Base-by-base conservation (phyloP, 352 stramenopile species). In the Pythium insidiosum region DNA sequence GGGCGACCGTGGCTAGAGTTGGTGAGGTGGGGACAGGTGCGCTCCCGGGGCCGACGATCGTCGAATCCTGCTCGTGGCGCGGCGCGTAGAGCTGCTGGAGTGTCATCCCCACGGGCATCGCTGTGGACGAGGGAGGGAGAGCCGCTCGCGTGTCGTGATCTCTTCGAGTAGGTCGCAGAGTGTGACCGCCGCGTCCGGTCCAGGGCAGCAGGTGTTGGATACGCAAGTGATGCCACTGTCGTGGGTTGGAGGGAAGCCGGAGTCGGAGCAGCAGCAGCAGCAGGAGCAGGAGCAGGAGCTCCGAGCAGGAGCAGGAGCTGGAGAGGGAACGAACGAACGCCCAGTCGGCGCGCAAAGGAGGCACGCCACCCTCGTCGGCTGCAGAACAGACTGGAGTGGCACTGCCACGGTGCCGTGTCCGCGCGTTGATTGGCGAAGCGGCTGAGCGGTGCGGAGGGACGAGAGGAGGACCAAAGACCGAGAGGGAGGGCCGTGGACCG, bases 71-170 rank as follows among this genome's bases (percentile, higher is more conserved):
- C 41, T 66, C 58, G 19, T 63, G 45, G 31, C 63, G 52, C 29
- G 63, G 66, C 11, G 71, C 63, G 54, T 88, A 85, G 43, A 85
- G 64, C 44, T 88, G 74, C 42, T 84, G 75, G 29, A 88, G 63
- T 18, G 74, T 85, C 74, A 85, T 88, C 24, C 75, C 70, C 33
- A 69, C 64, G 7, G 51, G 43, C 43, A 53, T 51, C 24, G 26
- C 52, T 16, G 15, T 33, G 29, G 42, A 19, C 16, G 39, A 11
- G 6, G 24, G 16, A n/a, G 34, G 24, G 28, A 9, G 28, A 15
- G 28, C 28, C n/a, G n/a, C n/a, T n/a, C n/a, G n/a, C n/a, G n/a
- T n/a, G n/a, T n/a, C n/a, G n/a, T n/a, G n/a, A n/a, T n/a, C n/a
- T n/a, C n/a, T n/a, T n/a, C n/a, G n/a, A n/a, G 28, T 33, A 15